Conservation (phyloP, 768 basidiomycete genomes). For the Lentinula edodes region DNA sequence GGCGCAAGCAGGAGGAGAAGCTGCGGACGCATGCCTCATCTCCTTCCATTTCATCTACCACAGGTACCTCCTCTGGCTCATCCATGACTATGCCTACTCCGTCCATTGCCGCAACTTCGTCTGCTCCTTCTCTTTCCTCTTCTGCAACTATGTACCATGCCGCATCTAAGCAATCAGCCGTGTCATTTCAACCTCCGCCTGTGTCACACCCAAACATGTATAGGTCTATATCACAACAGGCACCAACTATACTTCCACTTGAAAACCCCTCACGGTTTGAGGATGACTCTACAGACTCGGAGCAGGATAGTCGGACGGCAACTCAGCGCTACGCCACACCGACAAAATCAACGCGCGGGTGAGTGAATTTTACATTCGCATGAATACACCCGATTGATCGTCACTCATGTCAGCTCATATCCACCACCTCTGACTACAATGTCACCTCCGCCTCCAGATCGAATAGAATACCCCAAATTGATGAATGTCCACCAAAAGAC, state of each 20-base stretch:
- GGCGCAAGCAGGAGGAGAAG: slow-evolving; percentile 26
- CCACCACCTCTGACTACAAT: slow-evolving; percentile 66
- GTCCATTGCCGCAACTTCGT: background rate
- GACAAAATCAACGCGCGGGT: background rate
- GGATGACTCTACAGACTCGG: slow-evolving; percentile 36
- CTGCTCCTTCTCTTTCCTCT: background rate
- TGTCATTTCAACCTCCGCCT: slow-evolving; percentile 21
- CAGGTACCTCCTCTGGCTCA: background rate
- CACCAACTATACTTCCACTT: slow-evolving; percentile 48
- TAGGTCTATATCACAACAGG: slow-evolving; percentile 22
- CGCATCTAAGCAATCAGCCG: slow-evolving; percentile 14
- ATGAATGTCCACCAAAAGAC: slow-evolving; percentile 76
- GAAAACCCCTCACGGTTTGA: slow-evolving; percentile 58
- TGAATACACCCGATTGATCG: background rate
- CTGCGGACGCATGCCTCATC: slow-evolving; percentile 18
- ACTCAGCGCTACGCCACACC: background rate
- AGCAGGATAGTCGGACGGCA: background rate
- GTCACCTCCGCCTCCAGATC: slow-evolving; percentile 53
- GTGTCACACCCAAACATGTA: slow-evolving; percentile 28
- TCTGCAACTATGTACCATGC: background rate
- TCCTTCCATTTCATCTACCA: slow-evolving; percentile 9
- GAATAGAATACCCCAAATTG: slow-evolving; percentile 59
- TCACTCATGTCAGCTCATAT: slow-evolving; percentile 19
- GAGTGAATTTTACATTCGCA: background rate
- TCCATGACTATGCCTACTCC: slow-evolving; percentile 15